phyloP scores from a whole-genome alignment of 2,329 filamentous ascomycete genomes.

The Hypoxylon rubiginosum region DNA sequence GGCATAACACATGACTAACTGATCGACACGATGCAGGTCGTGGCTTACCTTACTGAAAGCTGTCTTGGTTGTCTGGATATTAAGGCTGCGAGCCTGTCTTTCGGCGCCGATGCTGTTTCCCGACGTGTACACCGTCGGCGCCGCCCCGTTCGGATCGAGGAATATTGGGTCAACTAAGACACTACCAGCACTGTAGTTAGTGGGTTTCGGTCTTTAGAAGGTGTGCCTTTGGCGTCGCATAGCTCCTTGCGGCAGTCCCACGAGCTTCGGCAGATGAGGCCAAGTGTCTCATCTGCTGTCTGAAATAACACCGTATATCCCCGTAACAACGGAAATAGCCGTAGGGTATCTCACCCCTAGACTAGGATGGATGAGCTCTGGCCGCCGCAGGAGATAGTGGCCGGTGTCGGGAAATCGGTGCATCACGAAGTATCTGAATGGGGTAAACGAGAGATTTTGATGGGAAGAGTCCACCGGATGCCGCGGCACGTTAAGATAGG shows the following conservation, averaged over 20 bases:
- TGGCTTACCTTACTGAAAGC: slow-evolving; percentile 24
- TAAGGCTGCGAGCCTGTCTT: not conserved
- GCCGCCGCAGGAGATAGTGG: not conserved
- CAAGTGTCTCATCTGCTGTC: slow-evolving; percentile 20
- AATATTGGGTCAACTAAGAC: slow-evolving; percentile 26
- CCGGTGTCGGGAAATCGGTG: not conserved
- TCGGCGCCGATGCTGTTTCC: slow-evolving; percentile 20
- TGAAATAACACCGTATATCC: slow-evolving; percentile 6
- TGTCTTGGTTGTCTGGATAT: slow-evolving; percentile 11
- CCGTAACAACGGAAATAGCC: not conserved
- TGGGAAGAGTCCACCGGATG: not conserved
- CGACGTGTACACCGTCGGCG: slow-evolving; percentile 21
- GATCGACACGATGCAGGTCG: slow-evolving; percentile 19
- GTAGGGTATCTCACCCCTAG: not conserved
- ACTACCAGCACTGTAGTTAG: slow-evolving; percentile 13
- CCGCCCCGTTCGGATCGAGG: slow-evolving; percentile 26
- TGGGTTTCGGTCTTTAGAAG: slow-evolving; percentile 16
- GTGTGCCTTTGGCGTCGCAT: slow-evolving; percentile 11
- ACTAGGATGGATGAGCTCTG: not conserved
- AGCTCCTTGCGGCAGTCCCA: not conserved
- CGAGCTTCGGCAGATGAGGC: slow-evolving; percentile 10
- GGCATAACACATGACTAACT: slow-evolving; percentile 6
- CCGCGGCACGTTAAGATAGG: not conserved
- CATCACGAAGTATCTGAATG: not conserved
- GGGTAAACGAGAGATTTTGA: not conserved